Conservation (phyloP, 257 asterid genomes). For the Scutellaria baicalensis region DNA sequence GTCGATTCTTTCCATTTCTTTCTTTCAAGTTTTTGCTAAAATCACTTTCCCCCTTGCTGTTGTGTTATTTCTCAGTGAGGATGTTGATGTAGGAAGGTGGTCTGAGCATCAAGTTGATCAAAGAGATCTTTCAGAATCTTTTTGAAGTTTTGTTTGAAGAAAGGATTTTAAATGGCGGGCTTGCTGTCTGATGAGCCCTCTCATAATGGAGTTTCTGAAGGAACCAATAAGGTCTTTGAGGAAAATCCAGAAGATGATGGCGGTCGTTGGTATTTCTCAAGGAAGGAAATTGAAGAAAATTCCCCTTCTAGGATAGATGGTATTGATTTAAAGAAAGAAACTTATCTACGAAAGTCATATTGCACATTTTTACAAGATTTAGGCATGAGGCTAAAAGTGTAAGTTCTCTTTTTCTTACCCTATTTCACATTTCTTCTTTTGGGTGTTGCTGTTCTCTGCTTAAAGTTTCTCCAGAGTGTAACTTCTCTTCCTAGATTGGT, state of each 20-base stretch:
- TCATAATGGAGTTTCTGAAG: conserved; percentile 58
- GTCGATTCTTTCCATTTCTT: too few species aligned
- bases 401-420: conserved; percentile 15
- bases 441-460: background rate
- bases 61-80: too few species aligned
- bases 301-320: conserved; percentile 84
- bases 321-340: conserved; percentile 79
- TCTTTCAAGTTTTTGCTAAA: too few species aligned
- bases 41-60: too few species aligned
- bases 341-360: conserved; percentile 76
- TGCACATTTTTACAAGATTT: conserved; percentile 80
- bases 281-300: conserved; percentile 86
- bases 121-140: too few species aligned
- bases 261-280: conserved; percentile 65
- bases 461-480: too few species aligned
- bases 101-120: too few species aligned
- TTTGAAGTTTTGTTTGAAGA: background rate
- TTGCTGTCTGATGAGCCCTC: conserved; percentile 60
- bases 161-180: conserved; percentile 45
- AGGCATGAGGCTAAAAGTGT: conserved; percentile 96
- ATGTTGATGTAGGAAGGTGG: too few species aligned
- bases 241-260: conserved; percentile 62
- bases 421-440: background rate
- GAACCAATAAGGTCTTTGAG: conserved; percentile 38
- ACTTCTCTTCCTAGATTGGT: too few species aligned